phyloP scores from a whole-genome alignment of 176 grass and related monocot species.

The Aegilops longissima region DNA sequence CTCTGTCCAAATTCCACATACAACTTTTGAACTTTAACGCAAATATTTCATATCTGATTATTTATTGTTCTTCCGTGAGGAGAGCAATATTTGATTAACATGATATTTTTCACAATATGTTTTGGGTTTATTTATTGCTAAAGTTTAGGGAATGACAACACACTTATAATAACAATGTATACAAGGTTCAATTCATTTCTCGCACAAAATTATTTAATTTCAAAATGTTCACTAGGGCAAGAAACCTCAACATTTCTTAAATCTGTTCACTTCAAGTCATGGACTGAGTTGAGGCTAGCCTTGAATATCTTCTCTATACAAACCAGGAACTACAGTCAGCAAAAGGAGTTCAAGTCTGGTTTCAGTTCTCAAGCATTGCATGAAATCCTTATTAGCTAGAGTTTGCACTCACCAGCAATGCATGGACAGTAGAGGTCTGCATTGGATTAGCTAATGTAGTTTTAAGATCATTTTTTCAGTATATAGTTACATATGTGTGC shows the following conservation, averaged over 20 bases:
- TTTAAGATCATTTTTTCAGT: neutral
- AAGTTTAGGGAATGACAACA: neutral
- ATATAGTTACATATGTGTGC: slow-evolving; percentile 33
- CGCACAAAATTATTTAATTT: no score
- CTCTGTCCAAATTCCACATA: no score
- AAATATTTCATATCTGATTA: no score
- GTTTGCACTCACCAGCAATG: neutral
- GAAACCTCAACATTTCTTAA: slow-evolving; percentile 3
- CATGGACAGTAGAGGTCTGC: neutral
- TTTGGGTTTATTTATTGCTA: neutral
- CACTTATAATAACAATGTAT: neutral
- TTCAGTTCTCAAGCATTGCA: neutral
- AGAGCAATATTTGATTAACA: neutral
- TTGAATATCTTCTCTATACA: neutral
- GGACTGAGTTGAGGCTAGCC: neutral
- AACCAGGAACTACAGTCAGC: neutral
- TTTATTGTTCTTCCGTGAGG: neutral
- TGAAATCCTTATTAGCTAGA: neutral
- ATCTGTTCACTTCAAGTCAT: neutral
- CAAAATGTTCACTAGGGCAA: neutral
- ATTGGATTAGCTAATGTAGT: slow-evolving; percentile 12
- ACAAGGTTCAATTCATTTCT: no score
- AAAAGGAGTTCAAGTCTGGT: neutral
- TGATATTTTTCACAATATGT: neutral
- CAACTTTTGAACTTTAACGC: no score